A percentile compares a stretch with the other conserved stretches of the same genome.
Conservation (phyloP, 164 flowering plant genomes). For the Stephania cephalantha region DNA sequence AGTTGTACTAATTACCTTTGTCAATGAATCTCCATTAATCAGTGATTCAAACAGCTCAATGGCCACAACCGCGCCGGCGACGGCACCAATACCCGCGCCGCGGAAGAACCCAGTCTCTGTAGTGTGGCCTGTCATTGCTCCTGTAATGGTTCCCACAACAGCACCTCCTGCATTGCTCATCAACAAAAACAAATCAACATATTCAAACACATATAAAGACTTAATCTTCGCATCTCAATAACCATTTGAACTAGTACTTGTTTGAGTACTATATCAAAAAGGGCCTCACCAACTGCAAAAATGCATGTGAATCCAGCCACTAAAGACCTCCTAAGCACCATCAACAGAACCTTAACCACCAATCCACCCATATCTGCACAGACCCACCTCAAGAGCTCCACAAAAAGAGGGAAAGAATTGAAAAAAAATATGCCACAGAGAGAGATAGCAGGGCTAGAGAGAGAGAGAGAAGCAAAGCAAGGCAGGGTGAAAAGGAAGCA, state of each 20-base stretch:
- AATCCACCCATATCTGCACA: conserved; percentile 15
- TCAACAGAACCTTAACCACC: conserved; percentile 18
- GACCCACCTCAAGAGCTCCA: too few species aligned
- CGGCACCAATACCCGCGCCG: conserved; percentile 57
- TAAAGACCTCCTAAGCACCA: conserved; percentile 17
- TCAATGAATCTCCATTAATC: conserved; percentile 42
- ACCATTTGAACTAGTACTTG: too few species aligned
- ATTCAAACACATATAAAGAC: too few species aligned
- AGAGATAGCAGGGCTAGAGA: neutral
- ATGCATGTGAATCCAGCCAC: conserved; percentile 36
- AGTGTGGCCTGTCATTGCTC: conserved; percentile 67
- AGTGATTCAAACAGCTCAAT: conserved; percentile 48
- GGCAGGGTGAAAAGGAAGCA: neutral
- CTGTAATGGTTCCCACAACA: conserved; percentile 43
- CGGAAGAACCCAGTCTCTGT: conserved; percentile 60
- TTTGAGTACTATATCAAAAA: neutral
- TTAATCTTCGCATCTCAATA: too few species aligned
- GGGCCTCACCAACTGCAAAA: conserved; percentile 41
- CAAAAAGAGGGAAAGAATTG: too few species aligned
- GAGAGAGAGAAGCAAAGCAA: neutral
- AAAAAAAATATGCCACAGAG: neutral
- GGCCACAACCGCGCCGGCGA: conserved; percentile 62
- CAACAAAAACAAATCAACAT: too few species aligned
- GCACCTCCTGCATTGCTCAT: conserved; percentile 48
- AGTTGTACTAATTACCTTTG: conserved; percentile 38